Base-by-base conservation (phyloP, 768 basidiomycete species). In the Mycena crocata region DNA sequence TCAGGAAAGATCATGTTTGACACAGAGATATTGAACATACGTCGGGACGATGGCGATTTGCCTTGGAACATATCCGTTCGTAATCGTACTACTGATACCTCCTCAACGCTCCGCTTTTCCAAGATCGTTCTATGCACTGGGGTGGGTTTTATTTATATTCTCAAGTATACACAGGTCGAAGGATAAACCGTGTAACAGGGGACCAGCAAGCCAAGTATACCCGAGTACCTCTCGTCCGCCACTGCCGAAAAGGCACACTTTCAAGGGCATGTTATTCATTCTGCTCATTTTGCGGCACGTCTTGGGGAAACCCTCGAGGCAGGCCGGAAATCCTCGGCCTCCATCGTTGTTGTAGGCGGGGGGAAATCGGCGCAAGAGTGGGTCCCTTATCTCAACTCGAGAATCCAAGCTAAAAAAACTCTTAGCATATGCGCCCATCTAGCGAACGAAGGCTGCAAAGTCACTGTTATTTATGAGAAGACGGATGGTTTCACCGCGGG, bases 351-450 rank as follows among this genome's bases (percentile, higher is more conserved):
- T 1, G 76, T 90, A 1, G 90, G 90, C 3, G 87, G 90, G 23
- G 90, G 90, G 12, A 91, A 87, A 73, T 91, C 90, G 3, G 87
- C 88, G 0, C 87, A 88, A 78, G 90, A 91, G 82, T 83, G 12
- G n/a, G 42, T 21, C 2, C 12, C 10, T 6, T 46, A 0, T 19
- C 21, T 30, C n/a, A 17, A 15, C 30, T 17, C n/a, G n/a, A 26
- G 28, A 32, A 46, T 17, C 5, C 14, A 10, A 10, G 31, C 30
- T 62, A 14, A 32, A 12, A 0, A n/a, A 37, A 28, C 7, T 4
- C 39, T 21, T 42, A 89, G 87, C 63, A 80, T 84, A 28, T 80
- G 82, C 14, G 77, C 86, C 21, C 82, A 84, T 71, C 75, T 90
- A 5, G 83, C 87, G 1, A 83, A 78, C 50, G 78, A 83, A 42